Evolutionary conservation across 306 rosid species (phyloP).

Genomic region (Mimosa pudica): DNA sequence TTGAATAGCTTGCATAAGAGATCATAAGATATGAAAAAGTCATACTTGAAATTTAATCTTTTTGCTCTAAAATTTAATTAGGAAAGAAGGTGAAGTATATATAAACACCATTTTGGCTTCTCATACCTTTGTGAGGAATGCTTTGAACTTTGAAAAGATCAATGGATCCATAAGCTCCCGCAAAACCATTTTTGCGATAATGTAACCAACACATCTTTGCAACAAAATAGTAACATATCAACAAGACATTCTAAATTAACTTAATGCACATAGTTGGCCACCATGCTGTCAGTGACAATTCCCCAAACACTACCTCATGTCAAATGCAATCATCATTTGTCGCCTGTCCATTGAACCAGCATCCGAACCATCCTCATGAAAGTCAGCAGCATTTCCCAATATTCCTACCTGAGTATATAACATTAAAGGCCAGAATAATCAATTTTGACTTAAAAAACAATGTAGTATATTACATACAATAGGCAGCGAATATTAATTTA

Average conservation of each 20-base stretch:
- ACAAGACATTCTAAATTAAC: constrained; percentile 27
- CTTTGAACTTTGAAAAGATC: constrained; percentile 72
- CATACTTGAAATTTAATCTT: constrained; percentile 17
- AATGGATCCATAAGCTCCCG: constrained; percentile 93
- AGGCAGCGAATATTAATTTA: constrained; percentile 30
- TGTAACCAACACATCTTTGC: constrained; percentile 85
- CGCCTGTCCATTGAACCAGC: constrained; percentile 70
- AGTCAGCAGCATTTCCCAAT: constrained; percentile 91
- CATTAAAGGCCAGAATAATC: constrained; percentile 22
- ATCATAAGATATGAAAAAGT: constrained; percentile 12
- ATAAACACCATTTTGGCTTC: constrained; percentile 25
- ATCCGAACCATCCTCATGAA: constrained; percentile 61
- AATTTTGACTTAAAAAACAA: not conserved
- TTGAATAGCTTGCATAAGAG: not conserved
- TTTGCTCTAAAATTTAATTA: constrained; percentile 13
- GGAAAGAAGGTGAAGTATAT: not conserved
- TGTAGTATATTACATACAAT: constrained; percentile 28
- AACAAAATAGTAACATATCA: constrained; percentile 43
- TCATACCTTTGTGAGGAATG: constrained; percentile 81
- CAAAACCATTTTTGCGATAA: constrained; percentile 94
- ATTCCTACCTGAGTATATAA: constrained; percentile 75
- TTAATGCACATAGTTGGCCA: constrained; percentile 21
- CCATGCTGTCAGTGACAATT: constrained; percentile 25
- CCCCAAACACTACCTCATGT: constrained; percentile 71
- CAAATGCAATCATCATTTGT: constrained; percentile 98